Evolutionary conservation across 805 yeast genomes (phyloP).

Genomic region (Jamesozyma gamospora): DNA sequence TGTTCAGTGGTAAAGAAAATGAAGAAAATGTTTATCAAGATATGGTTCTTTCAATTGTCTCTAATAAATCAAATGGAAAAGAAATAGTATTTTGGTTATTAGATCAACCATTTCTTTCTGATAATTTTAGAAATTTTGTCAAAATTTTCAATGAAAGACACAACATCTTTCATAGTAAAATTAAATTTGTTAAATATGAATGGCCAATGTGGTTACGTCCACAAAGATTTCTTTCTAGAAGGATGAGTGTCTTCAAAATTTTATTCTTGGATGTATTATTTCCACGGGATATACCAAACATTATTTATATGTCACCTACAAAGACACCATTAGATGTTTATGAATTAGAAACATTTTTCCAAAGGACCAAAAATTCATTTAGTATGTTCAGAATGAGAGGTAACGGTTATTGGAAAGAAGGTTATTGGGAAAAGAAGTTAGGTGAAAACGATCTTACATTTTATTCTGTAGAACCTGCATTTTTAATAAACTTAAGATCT

Average conservation of each 20-base stretch:
- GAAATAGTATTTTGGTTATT: conserved; percentile 74
- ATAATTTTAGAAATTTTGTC: conserved; percentile 43
- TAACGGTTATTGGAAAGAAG: conserved; percentile 77
- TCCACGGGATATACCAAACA: conserved; percentile 64
- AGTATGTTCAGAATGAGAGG: conserved; percentile 76
- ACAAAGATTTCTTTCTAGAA: conserved; percentile 69
- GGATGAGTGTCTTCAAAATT: conserved; percentile 83
- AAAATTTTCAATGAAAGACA: conserved; percentile 29
- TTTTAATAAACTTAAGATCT: conserved; percentile 61
- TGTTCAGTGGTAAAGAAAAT: conserved; percentile 6
- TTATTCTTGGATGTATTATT: conserved; percentile 78
- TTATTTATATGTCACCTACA: conserved; percentile 66
- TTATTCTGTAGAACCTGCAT: conserved; percentile 79
- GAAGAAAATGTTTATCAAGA: conserved; percentile 11
- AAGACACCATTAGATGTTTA: conserved; percentile 71
- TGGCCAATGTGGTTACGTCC: conserved; percentile 89
- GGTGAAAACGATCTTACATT: conserved; percentile 41
- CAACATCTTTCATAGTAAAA: conserved; percentile 3
- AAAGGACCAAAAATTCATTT: conserved; percentile 38
- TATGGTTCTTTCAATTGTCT: conserved; percentile 11
- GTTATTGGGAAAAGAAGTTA: conserved; percentile 71
- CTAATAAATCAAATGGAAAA: not conserved
- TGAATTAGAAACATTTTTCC: conserved; percentile 37
- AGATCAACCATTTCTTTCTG: conserved; percentile 48
- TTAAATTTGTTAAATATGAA: conserved; percentile 66